Conservation (phyloP, 1,284 basidiomycete genomes). For the Papiliotrema nemorosa region DNA sequence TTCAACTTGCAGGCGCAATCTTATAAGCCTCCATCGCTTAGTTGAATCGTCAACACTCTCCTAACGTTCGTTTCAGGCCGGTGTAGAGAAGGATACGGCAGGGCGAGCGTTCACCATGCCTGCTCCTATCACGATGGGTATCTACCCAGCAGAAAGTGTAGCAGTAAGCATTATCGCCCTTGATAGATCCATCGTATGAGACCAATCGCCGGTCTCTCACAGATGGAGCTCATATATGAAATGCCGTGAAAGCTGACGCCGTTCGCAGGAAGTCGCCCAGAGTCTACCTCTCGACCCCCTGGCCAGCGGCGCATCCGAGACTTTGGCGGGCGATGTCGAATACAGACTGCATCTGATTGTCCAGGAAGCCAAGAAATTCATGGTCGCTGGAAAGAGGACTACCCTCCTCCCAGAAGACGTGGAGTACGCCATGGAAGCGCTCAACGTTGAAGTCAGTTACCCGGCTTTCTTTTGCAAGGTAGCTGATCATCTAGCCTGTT, state of each 20-base stretch:
- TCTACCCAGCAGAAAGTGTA: constrained; percentile 43
- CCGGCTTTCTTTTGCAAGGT: background rate
- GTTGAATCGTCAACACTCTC: too few species aligned
- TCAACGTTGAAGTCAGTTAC: constrained; percentile 75
- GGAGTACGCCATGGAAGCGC: constrained; percentile 84
- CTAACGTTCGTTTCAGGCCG: too few species aligned
- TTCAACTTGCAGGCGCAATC: too few species aligned
- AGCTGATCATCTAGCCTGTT: constrained; percentile 30
- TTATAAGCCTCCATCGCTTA: too few species aligned
- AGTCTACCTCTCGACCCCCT: constrained; percentile 76
- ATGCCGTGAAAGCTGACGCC: too few species aligned
- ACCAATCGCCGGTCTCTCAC: too few species aligned
- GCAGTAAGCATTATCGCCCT: constrained; percentile 24
- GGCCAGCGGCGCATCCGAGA: constrained; percentile 73
- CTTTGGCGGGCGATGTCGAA: constrained; percentile 93
- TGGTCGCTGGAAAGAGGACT: constrained; percentile 86
- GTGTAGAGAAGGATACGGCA: too few species aligned
- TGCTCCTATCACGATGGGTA: constrained; percentile 36
- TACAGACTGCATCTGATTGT: constrained; percentile 76
- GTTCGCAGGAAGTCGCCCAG: constrained; percentile 88
- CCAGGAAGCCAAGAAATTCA: constrained; percentile 93
- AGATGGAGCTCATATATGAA: too few species aligned
- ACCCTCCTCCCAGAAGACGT: constrained; percentile 85
- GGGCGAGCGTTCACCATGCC: too few species aligned
- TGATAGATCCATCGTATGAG: too few species aligned